These are phyloP conservation scores for Backusella psychrophila DNA, from an alignment of 192 early-diverging fungal genomes.

Conservation along the genomic window DNA sequence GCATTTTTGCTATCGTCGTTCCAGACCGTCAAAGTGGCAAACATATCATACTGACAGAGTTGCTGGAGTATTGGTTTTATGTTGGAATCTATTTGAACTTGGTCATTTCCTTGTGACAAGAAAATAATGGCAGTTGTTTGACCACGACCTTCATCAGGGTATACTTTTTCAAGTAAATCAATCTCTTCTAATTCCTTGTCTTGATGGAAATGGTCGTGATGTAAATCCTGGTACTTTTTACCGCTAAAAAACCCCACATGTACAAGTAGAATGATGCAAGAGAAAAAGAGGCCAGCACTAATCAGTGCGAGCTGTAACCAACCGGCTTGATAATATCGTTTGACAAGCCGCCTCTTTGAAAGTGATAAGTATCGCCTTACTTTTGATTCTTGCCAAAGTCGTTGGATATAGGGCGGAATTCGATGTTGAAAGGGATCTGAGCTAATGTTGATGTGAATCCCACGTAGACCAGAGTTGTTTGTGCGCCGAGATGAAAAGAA, in stretches of 20 bases:
- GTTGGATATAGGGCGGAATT: constrained; percentile 33
- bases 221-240: constrained; percentile 29
- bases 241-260: constrained; percentile 37
- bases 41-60: constrained; percentile 56
- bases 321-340: constrained; percentile 11
- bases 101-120: background rate
- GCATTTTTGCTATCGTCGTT: constrained; percentile 42
- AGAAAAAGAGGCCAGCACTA: background rate
- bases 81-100: constrained; percentile 32
- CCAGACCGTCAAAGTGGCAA: constrained; percentile 55
- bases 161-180: constrained; percentile 39
- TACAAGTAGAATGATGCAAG: constrained; percentile 25
- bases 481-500: constrained; percentile 4
- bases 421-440: constrained; percentile 42
- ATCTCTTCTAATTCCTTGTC: constrained; percentile 15
- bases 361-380: constrained; percentile 5
- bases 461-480: background rate
- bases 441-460: constrained; percentile 40
- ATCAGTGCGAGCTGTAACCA: background rate
- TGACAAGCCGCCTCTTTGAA: background rate
- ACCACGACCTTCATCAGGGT: constrained; percentile 46
- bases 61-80: constrained; percentile 46
- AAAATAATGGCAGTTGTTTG: constrained; percentile 47
- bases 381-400: constrained; percentile 34
- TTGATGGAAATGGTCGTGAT: constrained; percentile 21